These are phyloP conservation scores for Acrodontium crateriforme DNA, from an alignment of 2,329 filamentous ascomycete species.

Conservation along the genomic window DNA sequence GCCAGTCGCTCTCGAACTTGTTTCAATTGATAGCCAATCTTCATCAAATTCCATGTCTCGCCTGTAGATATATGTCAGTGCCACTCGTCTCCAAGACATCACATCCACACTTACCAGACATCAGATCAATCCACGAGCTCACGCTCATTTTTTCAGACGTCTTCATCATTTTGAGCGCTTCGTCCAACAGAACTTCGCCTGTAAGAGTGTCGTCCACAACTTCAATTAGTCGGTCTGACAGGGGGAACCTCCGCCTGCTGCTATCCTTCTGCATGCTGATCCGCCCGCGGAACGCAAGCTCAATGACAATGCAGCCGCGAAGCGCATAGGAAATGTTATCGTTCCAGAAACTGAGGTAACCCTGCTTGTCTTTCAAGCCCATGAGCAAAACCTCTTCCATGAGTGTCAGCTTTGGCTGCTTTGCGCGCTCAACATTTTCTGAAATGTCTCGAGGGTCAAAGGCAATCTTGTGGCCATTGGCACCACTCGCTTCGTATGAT, in stretches of 20 bases:
- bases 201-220: conserved; percentile 94
- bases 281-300: conserved; percentile 87
- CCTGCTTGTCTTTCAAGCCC: conserved; percentile 97
- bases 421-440: conserved; percentile 89
- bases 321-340: conserved; percentile 99
- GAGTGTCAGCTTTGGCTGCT: conserved; percentile 93
- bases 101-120: conserved; percentile 63
- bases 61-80: conserved; percentile 42
- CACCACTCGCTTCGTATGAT: conserved; percentile 65
- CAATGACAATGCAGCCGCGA: conserved; percentile 94
- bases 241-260: conserved; percentile 75
- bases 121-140: conserved; percentile 94
- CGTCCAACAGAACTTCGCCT: conserved; percentile 91
- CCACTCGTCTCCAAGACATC: background rate
- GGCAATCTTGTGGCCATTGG: conserved; percentile 97
- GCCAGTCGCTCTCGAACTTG: conserved; percentile 95
- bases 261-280: conserved; percentile 98
- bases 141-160: conserved; percentile 99
- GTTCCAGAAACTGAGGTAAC: conserved; percentile 99
- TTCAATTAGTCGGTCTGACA: conserved; percentile 89
- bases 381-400: conserved; percentile 97
- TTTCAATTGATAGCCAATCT: conserved; percentile 98
- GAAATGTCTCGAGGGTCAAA: conserved; percentile 95
- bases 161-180: conserved; percentile 99
- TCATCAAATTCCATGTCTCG: conserved; percentile 99